These are phyloP conservation scores for Apiotrichum siamense DNA, from an alignment of 1,284 basidiomycete genomes.

Conservation along the genomic window DNA sequence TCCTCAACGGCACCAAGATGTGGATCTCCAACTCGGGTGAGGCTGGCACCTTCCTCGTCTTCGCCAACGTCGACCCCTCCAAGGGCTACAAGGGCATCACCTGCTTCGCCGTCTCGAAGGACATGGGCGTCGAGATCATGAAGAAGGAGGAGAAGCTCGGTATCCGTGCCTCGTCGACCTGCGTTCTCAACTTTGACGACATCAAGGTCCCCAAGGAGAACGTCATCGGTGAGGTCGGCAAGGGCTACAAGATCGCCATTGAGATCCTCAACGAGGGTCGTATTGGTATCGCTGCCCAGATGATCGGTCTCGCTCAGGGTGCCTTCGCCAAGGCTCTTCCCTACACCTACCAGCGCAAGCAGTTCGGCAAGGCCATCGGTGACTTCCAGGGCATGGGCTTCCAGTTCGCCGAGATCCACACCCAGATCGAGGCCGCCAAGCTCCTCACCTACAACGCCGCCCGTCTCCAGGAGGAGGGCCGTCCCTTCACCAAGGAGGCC, in stretches of 20 bases:
- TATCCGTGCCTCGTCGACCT: conserved; percentile 94
- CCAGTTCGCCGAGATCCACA: conserved; percentile 83
- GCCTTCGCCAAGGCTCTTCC: conserved; percentile 89
- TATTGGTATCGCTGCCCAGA: conserved; percentile 94
- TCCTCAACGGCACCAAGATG: conserved; percentile 69
- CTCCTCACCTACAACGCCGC: conserved; percentile 96
- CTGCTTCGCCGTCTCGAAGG: conserved; percentile 91
- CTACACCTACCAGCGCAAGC: conserved; percentile 83
- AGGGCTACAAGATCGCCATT: conserved; percentile 97
- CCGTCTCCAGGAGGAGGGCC: conserved; percentile 76
- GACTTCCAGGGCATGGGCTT: conserved; percentile 82
- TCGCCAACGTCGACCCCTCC: conserved; percentile 89
- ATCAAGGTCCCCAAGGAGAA: conserved; percentile 88
- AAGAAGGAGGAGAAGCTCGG: conserved; percentile 99
- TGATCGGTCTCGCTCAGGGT: conserved; percentile 94
- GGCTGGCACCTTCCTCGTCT: conserved; percentile 79
- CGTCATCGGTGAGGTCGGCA: conserved; percentile 74
- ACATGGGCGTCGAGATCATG: conserved; percentile 90
- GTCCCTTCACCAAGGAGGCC: conserved; percentile 82
- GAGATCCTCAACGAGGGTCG: conserved; percentile 97
- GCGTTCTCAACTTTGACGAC: conserved; percentile 93
- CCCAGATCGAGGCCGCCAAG: conserved; percentile 87
- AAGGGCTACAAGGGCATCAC: conserved; percentile 99
- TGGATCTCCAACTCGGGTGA: conserved; percentile 99
- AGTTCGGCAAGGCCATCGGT: conserved; percentile 89